Evolutionary conservation across 2,329 filamentous ascomycete species (phyloP).

Genomic region (Diplocarpon rosae): DNA sequence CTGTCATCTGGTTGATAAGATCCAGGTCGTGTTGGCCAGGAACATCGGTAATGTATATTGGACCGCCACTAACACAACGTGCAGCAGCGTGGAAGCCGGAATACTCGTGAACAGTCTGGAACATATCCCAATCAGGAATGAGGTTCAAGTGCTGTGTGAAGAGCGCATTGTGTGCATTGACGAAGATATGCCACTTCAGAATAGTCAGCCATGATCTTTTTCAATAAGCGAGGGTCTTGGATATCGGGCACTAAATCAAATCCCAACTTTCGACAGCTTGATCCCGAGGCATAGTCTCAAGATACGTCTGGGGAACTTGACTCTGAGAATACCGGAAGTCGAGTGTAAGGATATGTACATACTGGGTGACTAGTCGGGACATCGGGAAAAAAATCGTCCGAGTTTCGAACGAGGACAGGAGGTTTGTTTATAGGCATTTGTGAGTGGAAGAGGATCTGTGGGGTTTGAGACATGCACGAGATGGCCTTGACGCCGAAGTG

Average conservation of each 20-base stretch:
- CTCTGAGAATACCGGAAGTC: too few relatives aligned
- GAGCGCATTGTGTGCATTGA: slow-evolving; percentile 81
- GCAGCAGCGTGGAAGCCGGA: slow-evolving; percentile 82
- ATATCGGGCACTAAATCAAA: too few relatives aligned
- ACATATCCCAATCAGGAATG: slow-evolving; percentile 73
- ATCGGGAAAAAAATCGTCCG: slow-evolving; percentile 84
- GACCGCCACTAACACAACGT: slow-evolving; percentile 79
- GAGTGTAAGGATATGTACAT: too few relatives aligned
- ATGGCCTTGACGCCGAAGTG: slow-evolving; percentile 72
- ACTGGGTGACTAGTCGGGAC: slow-evolving; percentile 63
- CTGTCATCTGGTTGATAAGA: slow-evolving; percentile 74
- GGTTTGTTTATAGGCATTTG: slow-evolving; percentile 70
- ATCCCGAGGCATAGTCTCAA: too few relatives aligned
- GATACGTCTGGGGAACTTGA: too few relatives aligned
- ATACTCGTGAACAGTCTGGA: slow-evolving; percentile 54
- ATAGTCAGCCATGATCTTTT: too few relatives aligned
- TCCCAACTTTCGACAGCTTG: too few relatives aligned
- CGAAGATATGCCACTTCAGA: slow-evolving; percentile 73
- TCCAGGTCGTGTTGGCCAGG: slow-evolving; percentile 70
- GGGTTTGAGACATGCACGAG: slow-evolving; percentile 89
- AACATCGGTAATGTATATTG: slow-evolving; percentile 86
- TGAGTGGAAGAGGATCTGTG: slow-evolving; percentile 75
- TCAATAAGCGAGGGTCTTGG: too few relatives aligned
- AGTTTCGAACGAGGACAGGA: slow-evolving; percentile 69
- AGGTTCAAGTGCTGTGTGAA: slow-evolving; percentile 78